Base-by-base conservation (phyloP, 108 stramenopile genomes). In the Cyclotella kingstonii region DNA sequence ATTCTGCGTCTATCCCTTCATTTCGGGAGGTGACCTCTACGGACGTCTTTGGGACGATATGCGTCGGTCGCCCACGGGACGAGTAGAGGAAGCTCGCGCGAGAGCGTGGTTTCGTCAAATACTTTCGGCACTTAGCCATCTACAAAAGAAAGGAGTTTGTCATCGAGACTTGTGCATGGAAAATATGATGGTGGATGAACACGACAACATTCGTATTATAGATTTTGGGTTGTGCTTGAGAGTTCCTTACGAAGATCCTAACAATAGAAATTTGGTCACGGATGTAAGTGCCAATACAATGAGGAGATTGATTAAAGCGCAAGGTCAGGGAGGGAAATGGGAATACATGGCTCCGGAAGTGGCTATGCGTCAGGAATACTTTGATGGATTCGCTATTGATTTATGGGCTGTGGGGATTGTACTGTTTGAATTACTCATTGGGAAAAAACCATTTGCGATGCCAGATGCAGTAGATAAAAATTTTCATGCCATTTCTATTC, bases 381-480 rank as follows among this genome's bases (percentile, higher is more conserved):
- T 93, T 74, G 85, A 96, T 43, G 91, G 91, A 10, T 91, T 89
- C 56, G 81, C 93, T 4, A 84, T 90, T 33, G 96, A 97, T 74
- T 65, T 96, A 19, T 96, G 95, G 95, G 90, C 95, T 1, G 60
- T 69, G 21, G 95, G 91, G 9, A 84, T 96, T 10, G 86, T 96
- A 46, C 72, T 96, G 18, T 96, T 93, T 63, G 86, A 91, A 42
- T 82, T 92, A 70, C 65, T 91, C 23, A 82, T 89, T 15, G 94
- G 94, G 7, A 57, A 71, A 34, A 83, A 81, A 19, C 85, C 89
- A 6, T 90, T 85, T 66, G 47, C 70, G 22, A 77, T 71, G 71
- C 85, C 89, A 5, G 68, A 85, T 31, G 43, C 64, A 3, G 65
- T 56, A 36, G 90, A 91, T 64, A 22, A 43, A n/a, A 81, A 86